Conservation (phyloP, 1,284 basidiomycete genomes). For the Anthracocystis walkeri region DNA sequence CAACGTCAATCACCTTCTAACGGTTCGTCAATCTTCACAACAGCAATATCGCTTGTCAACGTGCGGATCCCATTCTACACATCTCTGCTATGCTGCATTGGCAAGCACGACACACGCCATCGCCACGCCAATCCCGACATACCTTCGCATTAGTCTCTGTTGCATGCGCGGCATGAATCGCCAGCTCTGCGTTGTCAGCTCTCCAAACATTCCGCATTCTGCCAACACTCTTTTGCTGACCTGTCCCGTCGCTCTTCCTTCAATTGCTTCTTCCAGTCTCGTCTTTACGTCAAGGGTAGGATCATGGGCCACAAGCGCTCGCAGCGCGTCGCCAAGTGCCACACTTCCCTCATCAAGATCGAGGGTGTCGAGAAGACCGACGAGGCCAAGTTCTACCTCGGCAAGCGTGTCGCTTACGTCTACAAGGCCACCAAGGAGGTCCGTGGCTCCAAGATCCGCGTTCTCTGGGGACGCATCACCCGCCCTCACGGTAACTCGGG, state of each 20-base stretch:
- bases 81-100: not conserved
- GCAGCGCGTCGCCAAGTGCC: conserved; percentile 94
- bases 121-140: not conserved
- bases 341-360: conserved; percentile 94
- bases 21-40: not conserved
- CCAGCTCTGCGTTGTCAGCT: conserved; percentile 20
- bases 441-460: conserved; percentile 90
- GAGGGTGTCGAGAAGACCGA: conserved; percentile 94
- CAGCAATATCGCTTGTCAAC: not conserved
- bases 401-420: conserved; percentile 98
- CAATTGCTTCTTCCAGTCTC: conserved; percentile 47
- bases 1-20: not conserved
- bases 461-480: conserved; percentile 87
- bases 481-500: conserved; percentile 79
- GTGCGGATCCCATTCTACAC: not conserved
- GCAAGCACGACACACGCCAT: not conserved
- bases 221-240: conserved; percentile 11
- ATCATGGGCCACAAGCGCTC: conserved; percentile 98
- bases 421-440: conserved; percentile 95
- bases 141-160: not conserved
- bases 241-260: not conserved
- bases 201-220: not conserved
- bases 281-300: conserved; percentile 97
- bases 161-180: conserved; percentile 1
- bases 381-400: conserved; percentile 97